Conservation (phyloP, 1,284 basidiomycete species). For the Moesziomyces globuligerus region DNA sequence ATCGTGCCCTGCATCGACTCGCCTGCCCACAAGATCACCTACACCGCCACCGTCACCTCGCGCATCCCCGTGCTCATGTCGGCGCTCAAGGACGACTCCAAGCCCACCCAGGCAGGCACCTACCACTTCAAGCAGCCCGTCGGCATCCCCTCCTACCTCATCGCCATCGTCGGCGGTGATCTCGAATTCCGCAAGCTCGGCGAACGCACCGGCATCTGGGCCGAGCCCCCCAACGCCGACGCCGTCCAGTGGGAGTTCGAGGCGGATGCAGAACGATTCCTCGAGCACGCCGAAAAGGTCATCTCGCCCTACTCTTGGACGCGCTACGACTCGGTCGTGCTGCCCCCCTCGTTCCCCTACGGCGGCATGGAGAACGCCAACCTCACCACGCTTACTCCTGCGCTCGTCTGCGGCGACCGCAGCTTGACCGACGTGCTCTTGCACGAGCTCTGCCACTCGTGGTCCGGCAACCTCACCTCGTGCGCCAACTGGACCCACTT, state of each 20-base stretch:
- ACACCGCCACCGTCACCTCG: conserved; percentile 58
- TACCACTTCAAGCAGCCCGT: conserved; percentile 64
- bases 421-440: conserved; percentile 70
- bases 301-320: conserved; percentile 79
- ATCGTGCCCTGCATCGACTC: conserved; percentile 62
- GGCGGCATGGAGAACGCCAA: conserved; percentile 68
- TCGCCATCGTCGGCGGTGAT: conserved; percentile 65
- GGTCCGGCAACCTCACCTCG: conserved; percentile 64
- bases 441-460: conserved; percentile 65
- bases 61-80: conserved; percentile 65
- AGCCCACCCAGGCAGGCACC: conserved; percentile 26
- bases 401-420: conserved; percentile 62
- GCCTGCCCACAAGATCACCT: conserved; percentile 65
- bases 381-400: conserved; percentile 64
- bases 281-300: conserved; percentile 62
- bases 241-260: conserved; percentile 66
- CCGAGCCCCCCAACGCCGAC: conserved; percentile 61
- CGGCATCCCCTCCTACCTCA: conserved; percentile 63
- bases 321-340: conserved; percentile 89
- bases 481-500: conserved; percentile 66
- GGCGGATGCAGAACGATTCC: conserved; percentile 63
- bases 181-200: conserved; percentile 62
- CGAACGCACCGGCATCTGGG: conserved; percentile 64
- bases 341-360: conserved; percentile 91
- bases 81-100: conserved; percentile 56